Evolutionary conservation across 176 grass and related monocot species (phyloP), one percentile per base, ranked within the genome.

Genomic region (Cocos nucifera): DNA sequence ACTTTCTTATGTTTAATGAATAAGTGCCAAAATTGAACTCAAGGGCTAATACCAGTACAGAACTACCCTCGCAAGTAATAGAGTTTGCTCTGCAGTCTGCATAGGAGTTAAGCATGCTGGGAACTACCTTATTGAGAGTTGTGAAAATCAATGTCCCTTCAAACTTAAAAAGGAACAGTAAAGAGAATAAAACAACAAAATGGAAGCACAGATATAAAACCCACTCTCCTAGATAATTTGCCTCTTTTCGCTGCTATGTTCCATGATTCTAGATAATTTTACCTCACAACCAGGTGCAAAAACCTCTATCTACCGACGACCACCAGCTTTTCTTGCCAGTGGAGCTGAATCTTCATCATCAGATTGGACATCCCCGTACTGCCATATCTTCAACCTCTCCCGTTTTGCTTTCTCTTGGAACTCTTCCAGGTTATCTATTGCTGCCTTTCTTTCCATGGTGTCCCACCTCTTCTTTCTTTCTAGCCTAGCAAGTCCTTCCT

Each of bases 401-500:
- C 70, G 77, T 70, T 90, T 90, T 28, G 87, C 87, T 67, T 86
- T 90, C 15, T 78, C 82, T 59, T 86, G 82, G 78, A 90, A 85
- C 61, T 90, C 75, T 62, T 90, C 82, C 61, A 90, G 59, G 25
- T 90, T 90, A 54, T 82, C 67, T 6, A 90, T 72, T 7, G 87
- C 82, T 0, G 56, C 53, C 65, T 90, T 90, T 58, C 82, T 75
- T 51, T 86, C 87, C 26, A n/a, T 82, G 19, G 82, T 82, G 49
- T 90, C 87, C 87, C 87, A 90, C 50, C 79, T 85, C 72, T 90
- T 90, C 67, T 71, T 70, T 67, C 82, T 90, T 67, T 90, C 87
- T 54, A 90, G 72, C 49, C 82, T 77, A 58, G 82, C 82, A 77
- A 90, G 82, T 32, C 87, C 87, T 79, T 90, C 87, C 87, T 90